Conservation (phyloP, 176 grass and related monocot species). For the Avena insularis region DNA sequence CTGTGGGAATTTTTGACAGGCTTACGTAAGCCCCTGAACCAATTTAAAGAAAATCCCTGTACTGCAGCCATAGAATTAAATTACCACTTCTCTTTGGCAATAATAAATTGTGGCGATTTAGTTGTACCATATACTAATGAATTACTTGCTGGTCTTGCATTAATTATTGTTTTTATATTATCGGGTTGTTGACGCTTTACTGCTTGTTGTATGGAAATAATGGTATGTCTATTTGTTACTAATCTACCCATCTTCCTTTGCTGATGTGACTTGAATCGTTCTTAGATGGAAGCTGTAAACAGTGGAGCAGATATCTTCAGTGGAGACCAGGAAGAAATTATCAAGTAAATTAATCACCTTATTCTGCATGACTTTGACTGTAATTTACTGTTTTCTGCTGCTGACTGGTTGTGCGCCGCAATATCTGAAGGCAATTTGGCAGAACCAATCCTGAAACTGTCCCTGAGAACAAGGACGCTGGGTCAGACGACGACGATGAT, state of each 20-base stretch:
- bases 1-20: background rate
- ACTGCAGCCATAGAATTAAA: background rate
- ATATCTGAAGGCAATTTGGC: constrained; percentile 55
- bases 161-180: background rate
- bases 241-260: background rate
- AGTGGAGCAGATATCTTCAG: background rate
- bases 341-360: constrained; percentile 41
- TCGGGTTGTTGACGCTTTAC: background rate
- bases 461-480: constrained; percentile 72
- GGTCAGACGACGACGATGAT: constrained; percentile 59
- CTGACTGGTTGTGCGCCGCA: constrained; percentile 7
- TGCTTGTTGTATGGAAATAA: background rate
- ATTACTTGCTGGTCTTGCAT: background rate
- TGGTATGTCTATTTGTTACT: background rate
- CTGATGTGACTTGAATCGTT: constrained; percentile 25
- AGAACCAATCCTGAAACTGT: constrained; percentile 53
- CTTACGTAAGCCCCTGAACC: background rate
- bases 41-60: background rate
- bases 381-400: background rate
- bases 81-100: background rate
- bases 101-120: background rate
- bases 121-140: background rate
- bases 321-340: constrained; percentile 44
- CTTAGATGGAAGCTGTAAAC: constrained; percentile 44
- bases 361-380: background rate